Conservation (phyloP, 208 protist species). For the Trypanosoma congolense region DNA sequence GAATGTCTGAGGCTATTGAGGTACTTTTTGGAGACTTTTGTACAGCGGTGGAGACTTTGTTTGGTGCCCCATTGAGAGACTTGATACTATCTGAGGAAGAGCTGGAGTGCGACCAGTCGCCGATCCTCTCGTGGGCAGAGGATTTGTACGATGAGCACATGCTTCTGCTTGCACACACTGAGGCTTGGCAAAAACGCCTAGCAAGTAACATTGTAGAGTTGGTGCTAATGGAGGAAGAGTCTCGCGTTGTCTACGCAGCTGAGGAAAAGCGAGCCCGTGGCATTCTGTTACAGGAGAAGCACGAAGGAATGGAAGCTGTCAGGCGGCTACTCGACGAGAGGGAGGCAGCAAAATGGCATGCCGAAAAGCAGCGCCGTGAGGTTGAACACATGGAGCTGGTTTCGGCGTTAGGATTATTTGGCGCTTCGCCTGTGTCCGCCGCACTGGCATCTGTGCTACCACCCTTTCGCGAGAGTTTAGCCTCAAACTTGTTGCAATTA, state of each 20-base stretch:
- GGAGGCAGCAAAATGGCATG: constrained; percentile 34
- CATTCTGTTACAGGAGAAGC: constrained; percentile 14
- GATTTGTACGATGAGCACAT: constrained; percentile 40
- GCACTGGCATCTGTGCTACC: constrained; percentile 15
- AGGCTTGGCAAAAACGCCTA: constrained; percentile 62
- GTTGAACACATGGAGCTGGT: constrained; percentile 26
- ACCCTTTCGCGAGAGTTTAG: constrained; percentile 17
- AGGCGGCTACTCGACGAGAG: constrained; percentile 20
- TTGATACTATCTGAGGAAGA: constrained; percentile 20
- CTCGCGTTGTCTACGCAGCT: constrained; percentile 31
- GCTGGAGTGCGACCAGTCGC: constrained; percentile 24
- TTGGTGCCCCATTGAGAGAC: constrained; percentile 12
- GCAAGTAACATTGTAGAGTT: constrained; percentile 41
- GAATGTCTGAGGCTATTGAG: constrained; percentile 84
- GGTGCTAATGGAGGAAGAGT: constrained; percentile 41
- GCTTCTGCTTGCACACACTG: constrained; percentile 34
- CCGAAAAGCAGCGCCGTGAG: constrained; percentile 34
- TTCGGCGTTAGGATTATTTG: background rate
- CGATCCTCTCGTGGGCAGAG: constrained; percentile 25
- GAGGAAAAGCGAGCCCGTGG: constrained; percentile 38
- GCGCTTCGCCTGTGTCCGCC: background rate
- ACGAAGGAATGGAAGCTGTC: constrained; percentile 22
- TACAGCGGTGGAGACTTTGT: constrained; percentile 15
- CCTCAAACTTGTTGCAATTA: constrained; percentile 29
- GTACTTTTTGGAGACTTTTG: constrained; percentile 49